These are phyloP conservation scores for Penicillium cosmopolitanum DNA, from an alignment of 495 filamentous ascomycete genomes.

Conservation along the genomic window DNA sequence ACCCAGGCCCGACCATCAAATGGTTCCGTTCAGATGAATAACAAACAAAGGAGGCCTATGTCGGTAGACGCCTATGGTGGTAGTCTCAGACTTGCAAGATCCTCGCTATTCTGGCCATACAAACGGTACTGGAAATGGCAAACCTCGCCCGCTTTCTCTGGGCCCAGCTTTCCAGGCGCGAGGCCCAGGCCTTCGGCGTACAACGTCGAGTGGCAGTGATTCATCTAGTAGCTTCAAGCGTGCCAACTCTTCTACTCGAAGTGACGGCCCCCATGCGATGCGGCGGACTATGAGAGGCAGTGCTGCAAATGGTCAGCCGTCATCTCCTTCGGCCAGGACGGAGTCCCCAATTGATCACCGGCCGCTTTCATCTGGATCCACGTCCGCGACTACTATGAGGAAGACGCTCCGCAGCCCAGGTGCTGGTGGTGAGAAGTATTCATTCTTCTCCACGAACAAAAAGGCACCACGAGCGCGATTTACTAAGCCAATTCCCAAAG, in stretches of 20 bases:
- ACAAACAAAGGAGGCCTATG: slow-evolving; percentile 26
- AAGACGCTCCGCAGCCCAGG: slow-evolving; percentile 52
- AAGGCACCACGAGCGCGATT: slow-evolving; percentile 39
- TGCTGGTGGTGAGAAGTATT: slow-evolving; percentile 40
- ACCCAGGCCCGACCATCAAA: slow-evolving; percentile 14
- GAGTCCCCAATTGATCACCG: slow-evolving; percentile 35
- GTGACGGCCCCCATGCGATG: slow-evolving; percentile 51
- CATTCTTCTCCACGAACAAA: slow-evolving; percentile 54
- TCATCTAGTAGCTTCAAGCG: slow-evolving; percentile 66
- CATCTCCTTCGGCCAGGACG: slow-evolving; percentile 32
- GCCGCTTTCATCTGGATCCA: slow-evolving; percentile 39
- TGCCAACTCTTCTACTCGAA: slow-evolving; percentile 39
- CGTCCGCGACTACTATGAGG: slow-evolving; percentile 45
- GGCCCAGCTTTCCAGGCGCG: slow-evolving; percentile 25
- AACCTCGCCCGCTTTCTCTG: slow-evolving; percentile 33
- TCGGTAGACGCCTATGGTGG: slow-evolving; percentile 26
- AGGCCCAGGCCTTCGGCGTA: slow-evolving; percentile 27
- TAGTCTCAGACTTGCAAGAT: slow-evolving; percentile 17
- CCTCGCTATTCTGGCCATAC: slow-evolving; percentile 16
- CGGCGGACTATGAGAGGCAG: slow-evolving; percentile 56
- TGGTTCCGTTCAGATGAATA: slow-evolving; percentile 19
- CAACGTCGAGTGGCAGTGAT: slow-evolving; percentile 58
- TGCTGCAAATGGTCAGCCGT: slow-evolving; percentile 26
- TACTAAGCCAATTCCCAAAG: slow-evolving; percentile 26
- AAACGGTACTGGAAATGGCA: slow-evolving; percentile 12